These are phyloP conservation scores for Canavalia gladiata DNA, from an alignment of 306 rosid genomes.

Conservation along the genomic window DNA sequence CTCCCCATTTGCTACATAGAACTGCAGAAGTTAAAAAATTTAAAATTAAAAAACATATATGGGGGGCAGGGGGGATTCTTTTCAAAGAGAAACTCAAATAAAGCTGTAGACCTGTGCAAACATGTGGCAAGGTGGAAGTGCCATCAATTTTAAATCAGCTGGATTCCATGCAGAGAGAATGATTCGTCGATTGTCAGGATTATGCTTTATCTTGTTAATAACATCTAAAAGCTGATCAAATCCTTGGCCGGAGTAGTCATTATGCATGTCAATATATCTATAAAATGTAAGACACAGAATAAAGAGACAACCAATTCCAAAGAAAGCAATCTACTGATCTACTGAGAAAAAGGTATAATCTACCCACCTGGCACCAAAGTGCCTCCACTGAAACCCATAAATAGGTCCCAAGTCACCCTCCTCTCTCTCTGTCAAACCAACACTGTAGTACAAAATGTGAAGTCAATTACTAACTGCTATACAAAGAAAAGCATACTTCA, in stretches of 20 bases:
- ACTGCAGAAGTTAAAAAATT: conserved; percentile 61
- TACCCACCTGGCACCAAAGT: conserved; percentile 91
- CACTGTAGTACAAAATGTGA: conserved; percentile 56
- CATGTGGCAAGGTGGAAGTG: conserved; percentile 98
- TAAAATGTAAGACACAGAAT: conserved; percentile 34
- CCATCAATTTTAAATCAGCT: conserved; percentile 91
- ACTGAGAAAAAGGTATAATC: conserved; percentile 30
- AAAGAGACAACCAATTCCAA: conserved; percentile 1
- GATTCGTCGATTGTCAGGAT: conserved; percentile 88
- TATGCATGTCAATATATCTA: conserved; percentile 92
- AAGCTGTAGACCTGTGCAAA: conserved; percentile 80
- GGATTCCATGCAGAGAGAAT: conserved; percentile 96
- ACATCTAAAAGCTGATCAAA: conserved; percentile 91
- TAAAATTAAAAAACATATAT: neutral
- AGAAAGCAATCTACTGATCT: conserved; percentile 17
- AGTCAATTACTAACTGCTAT: conserved; percentile 43
- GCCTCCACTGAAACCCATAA: conserved; percentile 98
- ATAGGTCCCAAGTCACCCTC: conserved; percentile 99
- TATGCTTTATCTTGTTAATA: conserved; percentile 80
- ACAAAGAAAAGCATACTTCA: conserved; percentile 4
- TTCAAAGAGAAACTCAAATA: conserved; percentile 30
- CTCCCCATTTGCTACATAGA: conserved; percentile 89
- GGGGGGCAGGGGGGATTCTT: neutral
- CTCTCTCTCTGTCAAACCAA: conserved; percentile 88
- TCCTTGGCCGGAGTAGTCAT: conserved; percentile 91